Evolutionary conservation across 2,329 filamentous ascomycete species (phyloP).

Genomic region (Capronia americana): DNA sequence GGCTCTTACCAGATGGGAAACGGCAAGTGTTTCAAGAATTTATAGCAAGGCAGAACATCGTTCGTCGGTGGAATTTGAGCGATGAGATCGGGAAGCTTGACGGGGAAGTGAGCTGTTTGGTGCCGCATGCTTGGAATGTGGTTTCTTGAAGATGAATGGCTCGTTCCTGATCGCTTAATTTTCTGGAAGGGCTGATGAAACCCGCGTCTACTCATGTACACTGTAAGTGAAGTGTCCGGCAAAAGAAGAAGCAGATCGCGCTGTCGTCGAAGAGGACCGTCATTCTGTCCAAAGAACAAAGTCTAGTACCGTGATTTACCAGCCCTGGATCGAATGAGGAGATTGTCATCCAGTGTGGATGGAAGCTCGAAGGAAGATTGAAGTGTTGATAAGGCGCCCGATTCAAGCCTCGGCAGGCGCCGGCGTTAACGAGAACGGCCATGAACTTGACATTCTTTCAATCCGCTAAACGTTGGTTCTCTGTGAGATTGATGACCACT

Average conservation of each 20-base stretch:
- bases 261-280: not conserved
- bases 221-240: not conserved
- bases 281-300: not conserved
- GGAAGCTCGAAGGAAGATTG: not conserved
- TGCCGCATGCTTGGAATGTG: not conserved
- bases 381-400: constrained; percentile 1
- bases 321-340: not conserved
- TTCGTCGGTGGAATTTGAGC: constrained; percentile 14
- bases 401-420: not conserved
- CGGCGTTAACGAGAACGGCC: not conserved
- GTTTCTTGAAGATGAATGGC: constrained; percentile 6
- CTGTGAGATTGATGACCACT: not conserved
- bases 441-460: not conserved
- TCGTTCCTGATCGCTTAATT: constrained; percentile 6
- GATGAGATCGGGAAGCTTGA: not conserved
- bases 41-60: constrained; percentile 35
- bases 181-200: constrained; percentile 7
- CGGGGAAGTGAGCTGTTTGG: constrained; percentile 14
- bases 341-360: not conserved
- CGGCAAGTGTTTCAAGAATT: constrained; percentile 35
- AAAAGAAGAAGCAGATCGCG: not conserved
- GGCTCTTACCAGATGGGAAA: constrained; percentile 16
- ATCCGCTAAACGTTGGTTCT: not conserved
- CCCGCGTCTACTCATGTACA: not conserved
- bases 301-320: not conserved